Evolutionary conservation across 192 early-diverging fungal genomes (phyloP), one percentile per base, ranked within the genome.

Genomic region (Coemansia erecta): DNA sequence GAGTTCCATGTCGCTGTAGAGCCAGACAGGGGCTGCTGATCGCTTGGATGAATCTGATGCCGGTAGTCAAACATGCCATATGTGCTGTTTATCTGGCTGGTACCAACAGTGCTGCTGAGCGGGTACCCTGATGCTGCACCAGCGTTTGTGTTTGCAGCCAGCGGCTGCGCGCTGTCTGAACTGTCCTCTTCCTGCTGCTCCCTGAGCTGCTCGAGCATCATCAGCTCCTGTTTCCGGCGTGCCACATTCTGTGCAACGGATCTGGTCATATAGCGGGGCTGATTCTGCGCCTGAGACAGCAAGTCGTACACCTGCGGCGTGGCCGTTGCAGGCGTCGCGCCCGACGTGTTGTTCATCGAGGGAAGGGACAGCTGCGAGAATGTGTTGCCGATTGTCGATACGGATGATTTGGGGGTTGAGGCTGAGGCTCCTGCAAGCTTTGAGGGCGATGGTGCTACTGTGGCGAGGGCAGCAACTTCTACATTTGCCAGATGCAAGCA

Each of bases 181-280:
- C 26, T 24, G 46, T 8, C 46, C 8, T 48, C 46, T 3, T 55
- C 53, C 24, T 41, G 42, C 12, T 44, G 14, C 42, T 56, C 40
- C 63, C 52, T 31, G 46, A 12, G 8, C 35, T 44, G 23, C 54
- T 39, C 53, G 18, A 40, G 56, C 40, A 51, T 28, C 31, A 66
- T 33, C 42, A 69, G 55, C 55, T 66, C 62, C 41, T 72, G 69
- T 60, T 78, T 72, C 57, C 62, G 58, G 61, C 63, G 61, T 3
- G 65, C 66, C 14, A 69, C 74, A 43, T 64, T 77, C 44, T 77
- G 74, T 39, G 45, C 74, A 28, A 72, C 75, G 35, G 75, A 78
- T 62, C 75, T 67, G 45, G 75, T 78, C 66, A 78, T 56, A 53
- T 78, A 78, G 57, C 75, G 75, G 21, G 61, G 75, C 64, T 67